Conservation (phyloP, 2,329 filamentous ascomycete genomes). For the Beauveria brongniartii region DNA sequence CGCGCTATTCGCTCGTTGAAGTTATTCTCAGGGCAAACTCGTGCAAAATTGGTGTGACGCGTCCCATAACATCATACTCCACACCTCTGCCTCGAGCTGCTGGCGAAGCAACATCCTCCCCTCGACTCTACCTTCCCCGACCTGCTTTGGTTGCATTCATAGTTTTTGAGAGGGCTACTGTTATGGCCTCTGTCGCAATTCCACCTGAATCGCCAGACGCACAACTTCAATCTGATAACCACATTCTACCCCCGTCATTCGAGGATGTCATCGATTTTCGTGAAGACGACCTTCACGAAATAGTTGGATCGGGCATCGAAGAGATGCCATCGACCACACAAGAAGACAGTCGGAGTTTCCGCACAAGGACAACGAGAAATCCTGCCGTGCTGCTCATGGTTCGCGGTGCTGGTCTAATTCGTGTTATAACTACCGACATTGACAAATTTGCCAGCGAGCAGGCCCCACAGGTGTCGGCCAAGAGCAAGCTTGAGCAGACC, state of each 20-base stretch:
- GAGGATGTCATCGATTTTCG: slow-evolving; percentile 83
- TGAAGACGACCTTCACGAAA: slow-evolving; percentile 53
- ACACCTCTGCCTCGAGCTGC: slow-evolving; percentile 37
- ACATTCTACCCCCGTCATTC: slow-evolving; percentile 58
- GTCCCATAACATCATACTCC: slow-evolving; percentile 58
- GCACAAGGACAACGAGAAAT: slow-evolving; percentile 49
- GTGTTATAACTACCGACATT: slow-evolving; percentile 50
- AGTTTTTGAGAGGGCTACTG: slow-evolving; percentile 68
- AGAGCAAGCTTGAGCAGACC: slow-evolving; percentile 86
- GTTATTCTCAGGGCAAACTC: slow-evolving; percentile 49
- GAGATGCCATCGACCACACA: slow-evolving; percentile 36
- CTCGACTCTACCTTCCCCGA: slow-evolving; percentile 68
- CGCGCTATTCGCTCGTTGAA: slow-evolving; percentile 71
- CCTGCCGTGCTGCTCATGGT: slow-evolving; percentile 55
- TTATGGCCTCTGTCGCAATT: slow-evolving; percentile 65
- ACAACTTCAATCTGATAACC: slow-evolving; percentile 63
- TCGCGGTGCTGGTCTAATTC: slow-evolving; percentile 53
- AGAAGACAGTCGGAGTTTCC: slow-evolving; percentile 42
- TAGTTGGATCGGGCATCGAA: slow-evolving; percentile 56
- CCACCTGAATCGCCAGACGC: slow-evolving; percentile 64
- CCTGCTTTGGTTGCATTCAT: slow-evolving; percentile 75
- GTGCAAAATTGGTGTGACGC: slow-evolving; percentile 55
- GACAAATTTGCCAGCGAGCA: slow-evolving; percentile 51
- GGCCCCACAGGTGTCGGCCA: slow-evolving; percentile 63
- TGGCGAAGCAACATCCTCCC: slow-evolving; percentile 32